Evolutionary conservation across 768 basidiomycete genomes (phyloP).

Genomic region (Agrocybe chaxingu): DNA sequence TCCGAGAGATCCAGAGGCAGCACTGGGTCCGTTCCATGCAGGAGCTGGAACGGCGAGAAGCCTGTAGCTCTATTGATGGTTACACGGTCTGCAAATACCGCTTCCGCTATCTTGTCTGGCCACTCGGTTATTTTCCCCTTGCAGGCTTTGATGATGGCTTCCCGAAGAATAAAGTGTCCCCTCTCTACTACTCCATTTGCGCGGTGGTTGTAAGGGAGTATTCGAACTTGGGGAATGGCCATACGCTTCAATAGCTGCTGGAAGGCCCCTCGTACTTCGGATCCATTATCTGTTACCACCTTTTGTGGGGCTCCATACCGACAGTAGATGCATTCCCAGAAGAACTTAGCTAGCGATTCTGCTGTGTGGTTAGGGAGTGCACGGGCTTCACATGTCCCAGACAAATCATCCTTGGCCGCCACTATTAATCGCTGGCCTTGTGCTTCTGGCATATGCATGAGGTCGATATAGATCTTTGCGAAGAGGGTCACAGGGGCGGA

Average conservation of each 20-base stretch:
- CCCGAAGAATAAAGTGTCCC: conserved; percentile 19
- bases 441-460: conserved; percentile 29
- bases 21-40: conserved; percentile 26
- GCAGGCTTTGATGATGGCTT: conserved; percentile 25
- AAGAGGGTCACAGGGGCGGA: conserved; percentile 20
- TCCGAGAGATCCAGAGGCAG: conserved; percentile 7
- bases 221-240: conserved; percentile 31
- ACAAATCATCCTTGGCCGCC: conserved; percentile 11
- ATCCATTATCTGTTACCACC: too few species aligned
- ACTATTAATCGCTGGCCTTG: conserved; percentile 8
- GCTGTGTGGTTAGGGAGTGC: conserved; percentile 3
- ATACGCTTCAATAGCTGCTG: conserved; percentile 9
- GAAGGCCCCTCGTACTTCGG: neutral
- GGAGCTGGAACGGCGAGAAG: conserved; percentile 27
- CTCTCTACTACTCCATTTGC: conserved; percentile 32
- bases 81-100: conserved; percentile 20
- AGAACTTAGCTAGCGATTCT: conserved; percentile 4
- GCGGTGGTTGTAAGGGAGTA: conserved; percentile 36
- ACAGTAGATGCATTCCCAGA: conserved; percentile 13
- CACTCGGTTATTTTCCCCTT: conserved; percentile 6
- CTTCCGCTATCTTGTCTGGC: conserved; percentile 23
- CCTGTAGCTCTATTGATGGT: conserved; percentile 22
- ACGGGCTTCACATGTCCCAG: neutral
- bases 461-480: conserved; percentile 26
- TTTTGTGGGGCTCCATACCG: too few species aligned